These are phyloP conservation scores for Cercophora scortea DNA, from an alignment of 495 filamentous ascomycete genomes.

Conservation along the genomic window DNA sequence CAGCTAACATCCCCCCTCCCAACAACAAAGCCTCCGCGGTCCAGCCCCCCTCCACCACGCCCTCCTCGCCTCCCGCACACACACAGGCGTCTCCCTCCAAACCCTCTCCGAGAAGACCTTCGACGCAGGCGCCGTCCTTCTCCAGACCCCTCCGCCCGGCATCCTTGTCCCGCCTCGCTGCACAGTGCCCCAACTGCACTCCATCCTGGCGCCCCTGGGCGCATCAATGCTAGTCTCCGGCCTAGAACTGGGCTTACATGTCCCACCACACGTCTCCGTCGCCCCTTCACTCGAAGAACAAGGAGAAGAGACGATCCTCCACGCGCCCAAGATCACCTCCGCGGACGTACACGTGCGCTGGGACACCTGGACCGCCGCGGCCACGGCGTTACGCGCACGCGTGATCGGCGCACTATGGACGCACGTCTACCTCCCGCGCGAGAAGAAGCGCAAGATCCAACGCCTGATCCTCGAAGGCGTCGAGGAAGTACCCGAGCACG, in stretches of 20 bases:
- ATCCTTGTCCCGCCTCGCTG: conserved; percentile 11
- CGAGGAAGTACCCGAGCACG: neutral
- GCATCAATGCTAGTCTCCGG: conserved; percentile 55
- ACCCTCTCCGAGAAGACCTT: conserved; percentile 69
- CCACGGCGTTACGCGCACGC: no score
- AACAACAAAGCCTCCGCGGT: conserved; percentile 53
- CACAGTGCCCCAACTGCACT: conserved; percentile 17
- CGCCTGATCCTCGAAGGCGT: conserved; percentile 14
- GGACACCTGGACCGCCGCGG: neutral
- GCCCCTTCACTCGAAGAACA: neutral
- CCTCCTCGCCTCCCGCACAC: conserved; percentile 47
- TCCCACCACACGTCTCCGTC: conserved; percentile 47
- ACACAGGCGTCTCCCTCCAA: conserved; percentile 73
- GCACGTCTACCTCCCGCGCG: no score
- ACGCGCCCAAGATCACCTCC: conserved; percentile 33
- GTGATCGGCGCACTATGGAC: no score
- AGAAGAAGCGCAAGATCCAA: no score
- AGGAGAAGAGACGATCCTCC: neutral
- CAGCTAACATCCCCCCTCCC: neutral
- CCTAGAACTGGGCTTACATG: conserved; percentile 51
- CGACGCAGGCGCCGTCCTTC: conserved; percentile 68
- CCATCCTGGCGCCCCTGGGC: conserved; percentile 40
- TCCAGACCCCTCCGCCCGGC: conserved; percentile 41
- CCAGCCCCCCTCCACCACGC: conserved; percentile 72
- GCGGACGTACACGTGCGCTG: conserved; percentile 24